phyloP scores from a whole-genome alignment of 2,329 filamentous ascomycete species.

The Trichoderma lentiforme region DNA sequence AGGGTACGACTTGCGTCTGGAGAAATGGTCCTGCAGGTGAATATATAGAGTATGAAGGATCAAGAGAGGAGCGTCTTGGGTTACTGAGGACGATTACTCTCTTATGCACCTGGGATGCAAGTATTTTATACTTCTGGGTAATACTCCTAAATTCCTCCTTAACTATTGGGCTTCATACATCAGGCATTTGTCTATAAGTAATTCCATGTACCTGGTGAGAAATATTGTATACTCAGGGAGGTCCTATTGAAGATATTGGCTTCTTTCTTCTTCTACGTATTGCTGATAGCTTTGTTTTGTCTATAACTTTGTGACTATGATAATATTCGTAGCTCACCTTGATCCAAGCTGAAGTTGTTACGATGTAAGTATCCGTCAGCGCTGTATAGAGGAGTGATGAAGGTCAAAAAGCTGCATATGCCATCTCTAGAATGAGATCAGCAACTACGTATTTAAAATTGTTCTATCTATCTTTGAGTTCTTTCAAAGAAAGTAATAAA shows the following conservation, averaged over 20 bases:
- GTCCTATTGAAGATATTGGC: not conserved
- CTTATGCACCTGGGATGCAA: too few species aligned
- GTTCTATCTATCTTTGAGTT: not conserved
- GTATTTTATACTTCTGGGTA: too few species aligned
- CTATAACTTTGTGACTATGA: not conserved
- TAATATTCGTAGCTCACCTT: not conserved
- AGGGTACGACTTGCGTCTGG: too few species aligned
- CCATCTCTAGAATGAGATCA: not conserved
- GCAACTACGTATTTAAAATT: rapidly evolving
- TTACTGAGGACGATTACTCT: too few species aligned
- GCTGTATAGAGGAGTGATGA: not conserved
- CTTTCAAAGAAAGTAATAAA: not conserved
- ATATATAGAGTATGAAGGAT: too few species aligned
- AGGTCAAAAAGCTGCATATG: not conserved
- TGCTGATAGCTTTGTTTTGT: too few species aligned
- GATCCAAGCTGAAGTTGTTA: not conserved
- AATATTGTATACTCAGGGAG: not conserved
- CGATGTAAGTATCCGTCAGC: not conserved
- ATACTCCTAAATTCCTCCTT: too few species aligned
- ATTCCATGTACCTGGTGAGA: not conserved
- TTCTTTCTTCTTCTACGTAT: not conserved
- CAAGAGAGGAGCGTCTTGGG: too few species aligned
- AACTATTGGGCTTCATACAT: not conserved
- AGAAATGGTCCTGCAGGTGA: too few species aligned
- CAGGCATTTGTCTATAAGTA: not conserved